Base-by-base conservation (phyloP, 2,329 filamentous ascomycete genomes). In the Fusarium scirpi region DNA sequence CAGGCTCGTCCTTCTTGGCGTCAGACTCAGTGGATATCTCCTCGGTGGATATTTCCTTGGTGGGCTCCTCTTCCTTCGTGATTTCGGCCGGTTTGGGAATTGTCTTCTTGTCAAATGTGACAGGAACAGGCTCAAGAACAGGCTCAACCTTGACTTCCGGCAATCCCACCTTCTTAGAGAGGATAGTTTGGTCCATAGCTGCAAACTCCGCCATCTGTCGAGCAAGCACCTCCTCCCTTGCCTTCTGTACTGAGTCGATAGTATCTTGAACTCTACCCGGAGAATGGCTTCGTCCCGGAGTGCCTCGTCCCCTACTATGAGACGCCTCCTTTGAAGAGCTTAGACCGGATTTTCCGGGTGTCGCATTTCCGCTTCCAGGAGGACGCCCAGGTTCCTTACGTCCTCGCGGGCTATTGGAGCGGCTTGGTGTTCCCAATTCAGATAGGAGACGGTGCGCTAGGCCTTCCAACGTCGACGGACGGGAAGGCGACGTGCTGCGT, bases 381-480 rank as follows among this genome's bases (percentile, higher is more conserved):
- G 74, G 74, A 6, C 76, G 78, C 47, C 67, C 74, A 27, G 74
- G 75, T n/a, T 88, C 85, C 58, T 84, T 87, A 49, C 85, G 81
- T 32, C 84, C 85, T 20, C 84, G 82, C 2, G 87, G 85, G 51
- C 83, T 88, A 3, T 74, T 78, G 4, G 85, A 80, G 13, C 86
- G 82, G 65, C 80, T 87, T 3, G 87, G 86, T 2, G 86, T 86
- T 45, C 86, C 82, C 15, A 89, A 74, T 64, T 91, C 89, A 1
- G 87, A 87, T 12, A 91, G 80, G 18, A 91, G 83, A 8, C 89
- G 86, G 75, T 91, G 89, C 0, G 89, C 89, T 40, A 91, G 85
- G 0, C 87, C 85, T 70, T 91, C 89, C 5, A 91, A 79, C 0
- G 84, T 85, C 3, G 85, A 87, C 9, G 85, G 84, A 12, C 85